Base-by-base conservation (phyloP, 2,329 filamentous ascomycete genomes). In the Claviceps purpurea region DNA sequence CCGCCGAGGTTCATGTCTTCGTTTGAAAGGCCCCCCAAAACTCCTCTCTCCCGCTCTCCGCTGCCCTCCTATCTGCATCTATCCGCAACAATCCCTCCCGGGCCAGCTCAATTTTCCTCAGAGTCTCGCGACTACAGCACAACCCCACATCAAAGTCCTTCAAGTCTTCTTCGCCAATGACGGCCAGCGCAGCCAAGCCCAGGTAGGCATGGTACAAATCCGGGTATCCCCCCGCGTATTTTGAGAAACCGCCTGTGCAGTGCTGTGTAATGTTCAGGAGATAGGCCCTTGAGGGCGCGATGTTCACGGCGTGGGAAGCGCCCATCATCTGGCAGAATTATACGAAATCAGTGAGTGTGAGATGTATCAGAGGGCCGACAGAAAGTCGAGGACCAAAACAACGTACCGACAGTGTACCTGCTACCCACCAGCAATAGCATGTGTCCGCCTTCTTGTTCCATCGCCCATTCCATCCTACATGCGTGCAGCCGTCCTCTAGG, bases 371-470 rank as follows among this genome's bases (percentile, higher is more conserved):
- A 34, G 10, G 10, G 4, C 10, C 30, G 6, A 16, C 11, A 24
- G 18, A 24, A 42, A 20, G 40, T 20, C n/a, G 8, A 20, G 5
- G 18, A 20, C 18, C 10, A 22, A 20, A 42, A 45, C 5, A 37
- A 49, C 67, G 55, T 61, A 76, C 72, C 50, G 63, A 60, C 1
- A 80, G 63, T 1, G 89, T 81, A 2, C 81, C 89, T 4, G 77
- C 76, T 0, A 87, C 88, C 93, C 93, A 98, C 74, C 91, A 98
- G 22, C 82, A 85, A 67, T 98, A 98, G 69, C 93, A 98, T 0
- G 93, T 97, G 68, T 98, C 93, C 10, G 87, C 86, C 47, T 84
- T 77, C 67, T 98, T 98, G 71, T 95, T 96, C 64, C 81, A 82
- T 49, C 93, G 82, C 26, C 93, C 93, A 61, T 94, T 95, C 69